Conservation (phyloP, 83 land plant genomes). For the Picea abies region DNA sequence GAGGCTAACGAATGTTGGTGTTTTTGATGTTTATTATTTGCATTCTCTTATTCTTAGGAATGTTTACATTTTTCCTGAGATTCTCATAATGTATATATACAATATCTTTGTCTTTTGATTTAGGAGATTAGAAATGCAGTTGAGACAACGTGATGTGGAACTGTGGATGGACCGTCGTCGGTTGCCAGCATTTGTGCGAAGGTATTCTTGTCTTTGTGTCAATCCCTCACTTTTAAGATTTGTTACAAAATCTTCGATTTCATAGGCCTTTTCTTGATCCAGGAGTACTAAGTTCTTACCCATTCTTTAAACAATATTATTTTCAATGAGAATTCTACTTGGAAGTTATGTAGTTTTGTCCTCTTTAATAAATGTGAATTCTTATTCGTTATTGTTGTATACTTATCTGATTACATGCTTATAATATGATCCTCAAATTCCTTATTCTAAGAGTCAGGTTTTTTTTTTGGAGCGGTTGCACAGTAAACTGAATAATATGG, state of each 20-base stretch:
- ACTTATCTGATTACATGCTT: too few species aligned
- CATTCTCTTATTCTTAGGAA: too few species aligned
- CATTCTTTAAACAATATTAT: neutral
- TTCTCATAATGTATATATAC: neutral
- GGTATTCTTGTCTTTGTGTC: neutral
- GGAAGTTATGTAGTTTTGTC: too few species aligned
- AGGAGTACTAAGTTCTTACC: neutral
- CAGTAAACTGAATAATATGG: too few species aligned
- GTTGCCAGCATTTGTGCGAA: constrained; percentile 54
- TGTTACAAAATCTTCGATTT: neutral
- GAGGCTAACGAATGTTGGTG: too few species aligned
- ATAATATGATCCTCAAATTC: too few species aligned
- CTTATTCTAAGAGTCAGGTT: too few species aligned
- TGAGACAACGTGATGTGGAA: constrained; percentile 87
- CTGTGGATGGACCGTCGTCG: constrained; percentile 92
- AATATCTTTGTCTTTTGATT: neutral
- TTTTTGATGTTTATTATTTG: too few species aligned
- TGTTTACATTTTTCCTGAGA: too few species aligned
- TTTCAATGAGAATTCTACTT: neutral
- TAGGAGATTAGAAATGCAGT: constrained; percentile 89
- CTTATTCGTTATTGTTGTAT: too few species aligned
- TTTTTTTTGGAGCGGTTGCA: too few species aligned
- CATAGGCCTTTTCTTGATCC: neutral
- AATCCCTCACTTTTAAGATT: neutral
- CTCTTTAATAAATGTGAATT: too few species aligned